These are phyloP conservation scores for Trametes cingulata DNA, from an alignment of 768 basidiomycete species.

Conservation along the genomic window DNA sequence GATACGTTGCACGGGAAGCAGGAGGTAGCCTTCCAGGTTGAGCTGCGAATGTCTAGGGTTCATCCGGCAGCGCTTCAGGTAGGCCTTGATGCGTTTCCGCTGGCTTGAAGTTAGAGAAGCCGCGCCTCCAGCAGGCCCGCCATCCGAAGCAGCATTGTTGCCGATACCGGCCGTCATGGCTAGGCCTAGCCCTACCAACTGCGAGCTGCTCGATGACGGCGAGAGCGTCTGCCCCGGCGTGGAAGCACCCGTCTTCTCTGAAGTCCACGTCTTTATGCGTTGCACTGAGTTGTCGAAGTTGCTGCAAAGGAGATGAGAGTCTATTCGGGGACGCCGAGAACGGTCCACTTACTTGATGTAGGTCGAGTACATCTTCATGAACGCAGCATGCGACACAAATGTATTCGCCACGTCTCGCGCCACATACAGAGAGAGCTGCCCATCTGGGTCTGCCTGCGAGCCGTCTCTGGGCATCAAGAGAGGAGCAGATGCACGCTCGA, in stretches of 20 bases:
- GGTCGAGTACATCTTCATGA: conserved; percentile 98
- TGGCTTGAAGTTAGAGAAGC: conserved; percentile 74
- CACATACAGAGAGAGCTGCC: conserved; percentile 69
- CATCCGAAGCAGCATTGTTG: conserved; percentile 48
- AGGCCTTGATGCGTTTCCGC: conserved; percentile 83
- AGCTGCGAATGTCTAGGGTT: conserved; percentile 92
- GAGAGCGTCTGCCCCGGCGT: conserved; percentile 50
- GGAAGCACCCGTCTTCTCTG: conserved; percentile 46
- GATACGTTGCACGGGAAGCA: conserved; percentile 94
- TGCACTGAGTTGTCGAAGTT: conserved; percentile 94
- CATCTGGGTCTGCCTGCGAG: conserved; percentile 63
- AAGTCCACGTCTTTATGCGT: conserved; percentile 84
- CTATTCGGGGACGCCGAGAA: conserved; percentile 12
- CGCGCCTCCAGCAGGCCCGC: conserved; percentile 41
- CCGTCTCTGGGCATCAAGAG: conserved; percentile 53
- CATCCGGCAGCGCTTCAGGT: conserved; percentile 86
- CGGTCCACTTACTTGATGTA: conserved; percentile 84
- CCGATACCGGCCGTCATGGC: conserved; percentile 45
- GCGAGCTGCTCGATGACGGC: conserved; percentile 60
- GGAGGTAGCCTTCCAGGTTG: conserved; percentile 89
- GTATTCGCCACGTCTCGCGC: conserved; percentile 84
- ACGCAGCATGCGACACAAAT: conserved; percentile 92
- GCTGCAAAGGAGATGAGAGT: conserved; percentile 39
- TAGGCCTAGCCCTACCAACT: conserved; percentile 62
- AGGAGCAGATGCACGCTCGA: conserved; percentile 76